phyloP scores from a whole-genome alignment of 108 stramenopile species.

The Skeletonema menzelii region DNA sequence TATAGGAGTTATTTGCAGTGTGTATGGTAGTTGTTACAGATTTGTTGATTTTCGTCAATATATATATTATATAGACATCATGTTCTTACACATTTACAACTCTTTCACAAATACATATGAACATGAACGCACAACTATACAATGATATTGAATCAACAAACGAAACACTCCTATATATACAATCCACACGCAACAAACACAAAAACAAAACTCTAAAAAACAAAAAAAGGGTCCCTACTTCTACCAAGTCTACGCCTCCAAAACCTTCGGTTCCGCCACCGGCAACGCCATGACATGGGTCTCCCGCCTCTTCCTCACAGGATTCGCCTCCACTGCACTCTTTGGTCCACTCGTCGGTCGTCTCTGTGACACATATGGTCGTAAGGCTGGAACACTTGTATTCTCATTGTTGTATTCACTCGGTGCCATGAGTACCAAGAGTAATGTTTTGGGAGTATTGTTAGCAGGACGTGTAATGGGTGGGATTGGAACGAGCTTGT shows the following conservation, averaged over 20 bases:
- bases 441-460: conserved; percentile 66
- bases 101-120: background rate
- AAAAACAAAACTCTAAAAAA: background rate
- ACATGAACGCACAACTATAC: no score
- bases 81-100: background rate
- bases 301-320: conserved; percentile 89
- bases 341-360: conserved; percentile 90
- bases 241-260: conserved; percentile 95
- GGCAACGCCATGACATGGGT: conserved; percentile 58
- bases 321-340: conserved; percentile 90
- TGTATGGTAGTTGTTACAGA: no score
- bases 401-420: conserved; percentile 81
- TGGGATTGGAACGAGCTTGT: conserved; percentile 90
- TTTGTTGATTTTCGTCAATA: no score
- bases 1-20: no score
- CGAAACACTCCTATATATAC: background rate
- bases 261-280: conserved; percentile 72
- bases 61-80: background rate
- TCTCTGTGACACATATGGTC: conserved; percentile 80
- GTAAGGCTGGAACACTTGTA: conserved; percentile 85
- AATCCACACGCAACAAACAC: no score
- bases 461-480: conserved; percentile 85
- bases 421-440: conserved; percentile 82
- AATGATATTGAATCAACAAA: background rate
- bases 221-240: conserved; percentile 85